Evolutionary conservation across 2,329 filamentous ascomycete genomes (phyloP).

Genomic region (Verticillium klebahnii): DNA sequence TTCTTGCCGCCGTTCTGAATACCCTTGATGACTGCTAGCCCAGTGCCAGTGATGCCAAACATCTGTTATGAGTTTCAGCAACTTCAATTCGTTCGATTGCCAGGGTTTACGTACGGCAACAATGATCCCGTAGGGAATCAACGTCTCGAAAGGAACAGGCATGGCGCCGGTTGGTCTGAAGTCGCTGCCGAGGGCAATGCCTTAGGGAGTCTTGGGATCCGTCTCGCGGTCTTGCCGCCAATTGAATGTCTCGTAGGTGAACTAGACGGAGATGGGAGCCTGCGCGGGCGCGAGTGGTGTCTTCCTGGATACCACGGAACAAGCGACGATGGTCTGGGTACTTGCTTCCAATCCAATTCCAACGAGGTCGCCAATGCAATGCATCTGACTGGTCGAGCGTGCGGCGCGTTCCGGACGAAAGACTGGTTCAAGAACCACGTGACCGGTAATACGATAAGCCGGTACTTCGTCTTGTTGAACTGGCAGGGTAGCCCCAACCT

Average conservation of each 20-base stretch:
- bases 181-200: background rate
- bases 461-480: no score
- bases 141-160: constrained; percentile 60
- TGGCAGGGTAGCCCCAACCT: background rate
- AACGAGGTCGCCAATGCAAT: background rate
- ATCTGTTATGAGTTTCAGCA: constrained; percentile 38
- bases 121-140: constrained; percentile 63
- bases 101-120: constrained; percentile 43
- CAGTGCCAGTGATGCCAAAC: constrained; percentile 57
- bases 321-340: background rate
- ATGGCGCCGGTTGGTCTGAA: constrained; percentile 31
- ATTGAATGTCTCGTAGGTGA: background rate
- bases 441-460: background rate
- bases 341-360: background rate
- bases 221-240: background rate
- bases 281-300: background rate
- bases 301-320: background rate
- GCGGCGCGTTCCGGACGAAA: no score
- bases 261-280: background rate
- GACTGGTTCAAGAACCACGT: background rate
- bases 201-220: background rate
- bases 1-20: constrained; percentile 58
- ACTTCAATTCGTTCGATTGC: background rate
- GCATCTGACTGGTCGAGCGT: background rate
- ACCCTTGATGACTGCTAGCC: constrained; percentile 51